Conservation (phyloP, 2,329 filamentous ascomycete genomes). For the Teratosphaeria gauchensis region DNA sequence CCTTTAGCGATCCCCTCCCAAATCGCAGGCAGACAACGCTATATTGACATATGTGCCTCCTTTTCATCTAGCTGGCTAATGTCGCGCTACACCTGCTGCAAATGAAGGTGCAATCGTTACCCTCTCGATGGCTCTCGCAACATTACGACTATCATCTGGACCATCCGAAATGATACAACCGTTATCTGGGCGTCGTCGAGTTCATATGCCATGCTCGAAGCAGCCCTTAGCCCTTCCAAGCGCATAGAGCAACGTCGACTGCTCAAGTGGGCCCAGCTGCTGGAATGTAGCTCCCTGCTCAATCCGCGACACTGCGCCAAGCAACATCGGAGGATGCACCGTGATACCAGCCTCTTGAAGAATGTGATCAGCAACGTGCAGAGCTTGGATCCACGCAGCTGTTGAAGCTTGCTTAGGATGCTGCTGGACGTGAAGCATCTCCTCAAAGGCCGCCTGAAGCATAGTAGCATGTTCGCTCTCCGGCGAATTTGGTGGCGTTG, state of each 20-base stretch:
- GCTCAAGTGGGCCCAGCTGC: background rate
- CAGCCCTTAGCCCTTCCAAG: background rate
- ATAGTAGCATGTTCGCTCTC: background rate
- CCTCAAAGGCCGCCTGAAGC: background rate
- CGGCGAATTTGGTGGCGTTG: background rate
- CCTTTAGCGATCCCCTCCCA: too few species aligned
- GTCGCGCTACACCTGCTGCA: too few species aligned
- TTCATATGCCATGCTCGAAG: background rate
- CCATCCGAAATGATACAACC: too few species aligned
- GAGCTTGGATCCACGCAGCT: background rate
- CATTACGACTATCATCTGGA: too few species aligned
- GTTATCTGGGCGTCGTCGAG: too few species aligned
- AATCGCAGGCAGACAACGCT: too few species aligned
- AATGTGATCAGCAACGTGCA: background rate
- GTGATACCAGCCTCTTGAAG: background rate
- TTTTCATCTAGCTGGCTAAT: too few species aligned
- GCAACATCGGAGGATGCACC: background rate
- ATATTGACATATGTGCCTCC: too few species aligned
- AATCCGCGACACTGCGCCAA: background rate
- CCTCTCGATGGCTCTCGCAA: too few species aligned
- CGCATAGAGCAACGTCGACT: background rate
- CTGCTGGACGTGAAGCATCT: background rate
- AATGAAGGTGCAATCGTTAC: too few species aligned
- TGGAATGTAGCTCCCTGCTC: background rate
- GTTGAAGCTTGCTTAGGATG: background rate